A percentile compares a stretch with the other conserved stretches of the same genome.
Evolutionary conservation across 179 eudicot species (phyloP).

Genomic region (Sideroxylon spinosum): DNA sequence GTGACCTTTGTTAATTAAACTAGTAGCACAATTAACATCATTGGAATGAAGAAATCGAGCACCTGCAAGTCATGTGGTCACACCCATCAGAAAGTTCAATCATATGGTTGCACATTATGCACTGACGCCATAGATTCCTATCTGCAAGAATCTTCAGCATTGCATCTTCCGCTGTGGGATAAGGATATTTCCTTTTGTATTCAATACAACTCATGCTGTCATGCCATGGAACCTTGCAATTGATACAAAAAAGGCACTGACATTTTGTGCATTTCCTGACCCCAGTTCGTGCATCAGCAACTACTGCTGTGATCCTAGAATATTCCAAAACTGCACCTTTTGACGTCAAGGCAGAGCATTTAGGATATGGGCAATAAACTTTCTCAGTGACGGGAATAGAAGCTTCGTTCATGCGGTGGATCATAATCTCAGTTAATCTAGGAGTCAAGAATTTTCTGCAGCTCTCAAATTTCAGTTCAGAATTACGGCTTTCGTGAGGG

Average conservation of each 20-base stretch:
- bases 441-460: conserved; percentile 41
- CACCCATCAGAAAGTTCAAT: conserved; percentile 71
- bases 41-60: not conserved
- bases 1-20: conserved; percentile 37
- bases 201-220: conserved; percentile 30
- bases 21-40: too few species aligned
- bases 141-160: conserved; percentile 49
- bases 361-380: conserved; percentile 62
- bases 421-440: conserved; percentile 39
- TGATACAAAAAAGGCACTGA: conserved; percentile 38
- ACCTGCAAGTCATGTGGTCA: conserved; percentile 75
- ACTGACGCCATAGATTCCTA: conserved; percentile 48
- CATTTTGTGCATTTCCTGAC: conserved; percentile 43
- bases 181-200: conserved; percentile 29
- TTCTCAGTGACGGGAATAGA: conserved; percentile 48
- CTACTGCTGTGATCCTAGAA: conserved; percentile 1
- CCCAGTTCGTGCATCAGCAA: conserved; percentile 18
- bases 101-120: conserved; percentile 57
- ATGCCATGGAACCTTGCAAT: conserved; percentile 67
- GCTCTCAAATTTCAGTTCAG: conserved; percentile 31
- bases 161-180: conserved; percentile 29
- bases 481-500: conserved; percentile 45
- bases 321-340: conserved; percentile 35
- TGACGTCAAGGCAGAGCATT: conserved; percentile 54
- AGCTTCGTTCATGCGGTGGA: conserved; percentile 48